A percentile compares a stretch with the other conserved stretches of the same genome.
phyloP scores from a whole-genome alignment of 2,329 filamentous ascomycete species.

The Colletotrichum tropicicola region DNA sequence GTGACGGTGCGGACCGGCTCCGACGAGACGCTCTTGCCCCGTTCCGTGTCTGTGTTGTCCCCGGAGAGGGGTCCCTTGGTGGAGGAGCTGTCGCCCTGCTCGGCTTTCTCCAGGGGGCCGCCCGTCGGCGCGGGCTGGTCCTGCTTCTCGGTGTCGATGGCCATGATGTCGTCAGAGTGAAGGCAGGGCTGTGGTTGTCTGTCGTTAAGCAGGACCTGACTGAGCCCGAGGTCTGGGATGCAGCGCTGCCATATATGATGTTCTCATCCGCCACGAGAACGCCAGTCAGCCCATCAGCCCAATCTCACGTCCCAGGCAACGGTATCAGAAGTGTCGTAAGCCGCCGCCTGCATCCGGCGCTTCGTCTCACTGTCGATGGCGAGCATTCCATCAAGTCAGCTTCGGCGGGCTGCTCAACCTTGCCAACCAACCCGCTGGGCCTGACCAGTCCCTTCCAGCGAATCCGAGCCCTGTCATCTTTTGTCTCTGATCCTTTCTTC shows the following conservation, averaged over 20 bases:
- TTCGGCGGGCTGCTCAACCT: not conserved
- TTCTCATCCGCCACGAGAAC: not conserved
- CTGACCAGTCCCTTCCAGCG: too few species aligned
- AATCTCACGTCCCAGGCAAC: not conserved
- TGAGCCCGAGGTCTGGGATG: not conserved
- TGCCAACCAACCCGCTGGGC: too few species aligned
- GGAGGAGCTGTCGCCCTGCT: conserved; percentile 1
- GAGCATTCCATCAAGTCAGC: not conserved
- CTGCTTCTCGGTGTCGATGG: not conserved
- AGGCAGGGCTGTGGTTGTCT: accelerated
- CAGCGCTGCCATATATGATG: not conserved
- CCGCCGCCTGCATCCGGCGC: not conserved
- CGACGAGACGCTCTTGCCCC: not conserved
- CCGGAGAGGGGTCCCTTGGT: conserved; percentile 4
- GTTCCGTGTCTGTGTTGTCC: conserved; percentile 10
- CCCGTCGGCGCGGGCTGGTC: not conserved
- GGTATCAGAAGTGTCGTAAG: not conserved
- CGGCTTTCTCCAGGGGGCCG: not conserved
- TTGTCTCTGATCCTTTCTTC: too few species aligned
- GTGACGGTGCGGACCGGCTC: conserved; percentile 13
- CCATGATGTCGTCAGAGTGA: not conserved
- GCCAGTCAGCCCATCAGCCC: not conserved
- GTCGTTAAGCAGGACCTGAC: not conserved
- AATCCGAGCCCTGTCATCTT: too few species aligned
- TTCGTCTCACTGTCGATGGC: not conserved